Base-by-base conservation (phyloP, 176 grass and related monocot species). In the Cenchrus purpureus region DNA sequence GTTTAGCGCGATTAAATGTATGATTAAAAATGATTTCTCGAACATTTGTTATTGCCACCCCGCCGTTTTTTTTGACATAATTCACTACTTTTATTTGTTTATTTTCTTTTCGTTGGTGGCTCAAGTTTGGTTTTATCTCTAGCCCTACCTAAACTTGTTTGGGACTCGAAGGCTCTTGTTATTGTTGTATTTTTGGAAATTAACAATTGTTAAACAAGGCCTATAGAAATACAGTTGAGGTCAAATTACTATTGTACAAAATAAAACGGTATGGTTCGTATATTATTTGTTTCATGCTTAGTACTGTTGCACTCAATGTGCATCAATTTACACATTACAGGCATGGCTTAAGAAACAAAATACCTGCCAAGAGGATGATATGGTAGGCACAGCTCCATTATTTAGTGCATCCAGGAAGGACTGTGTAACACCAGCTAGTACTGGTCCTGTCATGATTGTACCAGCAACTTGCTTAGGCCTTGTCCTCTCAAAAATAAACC, bases 331-430 rank as follows among this genome's bases (percentile, higher is more conserved):
- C 16, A 51, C 0, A 83, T 73, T 53, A 74, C 10, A 63, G 7
- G 70, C 79, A 74, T 22, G 16, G 16, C n/a, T 51, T 44, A 34
- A 81, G 50, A 37, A 44, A 68, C n/a, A 84, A 73, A 64, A 90
- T 82, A 94, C 92, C 92, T 94, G 92, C 92, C 92, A 94, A 37
- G 92, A 94, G 50, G 92, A 94, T 67, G 90, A 87, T 89, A 94
- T 94, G 16, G 84, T 90, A 66, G 92, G 92, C 12, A 94, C 92
- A 71, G 92, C 92, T 65, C 92, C 92, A 56, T 94, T 94, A 62
- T 94, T 94, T 65, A 94, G 87, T 69, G 90, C 92, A 87, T 94
- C 92, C 80, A 94, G 7, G 73, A 94, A 94, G 40, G 87, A 92
- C 51, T 92, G 90, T 66, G 87, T 86, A 69, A 94, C 59, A 77